Evolutionary conservation across 2,329 filamentous ascomycete genomes (phyloP), one percentile per base, ranked within the genome.

Genomic region (Colletotrichum trifolii): DNA sequence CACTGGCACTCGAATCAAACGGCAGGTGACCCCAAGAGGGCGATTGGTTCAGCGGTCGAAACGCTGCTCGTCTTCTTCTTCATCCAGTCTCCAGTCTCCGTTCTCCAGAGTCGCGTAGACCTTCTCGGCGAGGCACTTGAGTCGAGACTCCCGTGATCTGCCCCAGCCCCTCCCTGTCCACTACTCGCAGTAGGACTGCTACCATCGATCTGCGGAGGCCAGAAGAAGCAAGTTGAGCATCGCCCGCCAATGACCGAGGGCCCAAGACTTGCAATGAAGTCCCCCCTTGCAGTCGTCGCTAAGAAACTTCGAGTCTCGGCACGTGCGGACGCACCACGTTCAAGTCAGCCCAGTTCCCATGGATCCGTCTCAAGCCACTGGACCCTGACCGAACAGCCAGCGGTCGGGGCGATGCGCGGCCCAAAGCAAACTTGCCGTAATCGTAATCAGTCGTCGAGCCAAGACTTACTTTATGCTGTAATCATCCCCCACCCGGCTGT

Each of bases 181-280:
- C 58, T 50, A 25, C 25, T 25, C 25, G 25, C 25, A 25, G 25
- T 25, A 54, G 52, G 60, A 62, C 47, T 62, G 52, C 58, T 35
- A 62, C 62, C 62, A 62, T 65, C 62, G 58, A 65, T 65, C 58
- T 65, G 62, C 46, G 62, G 62, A 65, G 58, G 43, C 43, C 40
- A 36, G 52, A 62, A 57, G 58, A 65, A 65, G 62, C 62, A 65
- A 65, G 9, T 52, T 47, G 42, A 17, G 25, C 42, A 39, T 53
- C 39, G 25, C 38, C 58, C 48, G 40, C 58, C 43, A 35, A 57
- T 47, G 46, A 8, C 62, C 59, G 40, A 61, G 53, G 42, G 52
- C 50, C 46, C 58, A 45, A 53, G 46, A 46, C 38, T 48, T 35
- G 58, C 62, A 52, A 40, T 40, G 38, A 36, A 38, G 34, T 34